Evolutionary conservation across 768 basidiomycete genomes (phyloP).

Genomic region (Russula griseocarnosa): DNA sequence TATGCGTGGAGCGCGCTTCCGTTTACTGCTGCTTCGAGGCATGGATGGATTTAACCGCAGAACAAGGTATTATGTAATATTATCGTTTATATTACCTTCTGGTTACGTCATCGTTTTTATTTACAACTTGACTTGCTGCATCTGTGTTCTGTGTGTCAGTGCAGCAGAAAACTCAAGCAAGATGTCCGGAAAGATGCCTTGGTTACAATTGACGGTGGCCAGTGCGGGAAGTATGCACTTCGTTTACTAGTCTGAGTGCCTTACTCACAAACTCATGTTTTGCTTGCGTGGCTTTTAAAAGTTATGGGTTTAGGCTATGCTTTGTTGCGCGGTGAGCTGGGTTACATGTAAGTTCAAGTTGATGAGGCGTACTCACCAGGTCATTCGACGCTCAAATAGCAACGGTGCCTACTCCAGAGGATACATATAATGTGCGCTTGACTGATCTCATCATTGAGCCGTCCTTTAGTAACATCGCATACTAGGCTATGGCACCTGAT

Average conservation of each 20-base stretch:
- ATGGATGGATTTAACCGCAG: not conserved
- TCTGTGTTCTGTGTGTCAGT: not conserved
- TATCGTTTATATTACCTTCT: not conserved
- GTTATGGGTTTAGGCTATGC: conserved; percentile 37
- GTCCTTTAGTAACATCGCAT: not conserved
- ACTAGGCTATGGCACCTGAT: conserved; percentile 39
- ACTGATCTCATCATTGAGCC: not conserved
- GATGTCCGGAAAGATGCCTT: conserved; percentile 35
- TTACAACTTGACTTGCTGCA: too few species aligned
- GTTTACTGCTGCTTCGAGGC: conserved; percentile 17
- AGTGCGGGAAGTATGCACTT: conserved; percentile 33
- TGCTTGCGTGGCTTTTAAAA: conserved; percentile 13
- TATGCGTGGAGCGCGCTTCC: conserved; percentile 20
- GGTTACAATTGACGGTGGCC: conserved; percentile 32
- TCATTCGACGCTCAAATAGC: conserved; percentile 25
- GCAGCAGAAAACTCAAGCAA: not conserved
- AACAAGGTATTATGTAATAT: conserved; percentile 4
- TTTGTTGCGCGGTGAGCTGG: conserved; percentile 33
- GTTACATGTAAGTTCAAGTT: not conserved
- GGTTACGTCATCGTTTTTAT: conserved; percentile 2
- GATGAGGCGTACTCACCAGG: not conserved
- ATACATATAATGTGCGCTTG: conserved; percentile 36
- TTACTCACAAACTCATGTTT: conserved; percentile 1
- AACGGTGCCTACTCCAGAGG: conserved; percentile 36
- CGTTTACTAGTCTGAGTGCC: not conserved